These are phyloP conservation scores for Penicillium simplicissimum DNA, from an alignment of 495 filamentous ascomycete genomes.

Conservation along the genomic window DNA sequence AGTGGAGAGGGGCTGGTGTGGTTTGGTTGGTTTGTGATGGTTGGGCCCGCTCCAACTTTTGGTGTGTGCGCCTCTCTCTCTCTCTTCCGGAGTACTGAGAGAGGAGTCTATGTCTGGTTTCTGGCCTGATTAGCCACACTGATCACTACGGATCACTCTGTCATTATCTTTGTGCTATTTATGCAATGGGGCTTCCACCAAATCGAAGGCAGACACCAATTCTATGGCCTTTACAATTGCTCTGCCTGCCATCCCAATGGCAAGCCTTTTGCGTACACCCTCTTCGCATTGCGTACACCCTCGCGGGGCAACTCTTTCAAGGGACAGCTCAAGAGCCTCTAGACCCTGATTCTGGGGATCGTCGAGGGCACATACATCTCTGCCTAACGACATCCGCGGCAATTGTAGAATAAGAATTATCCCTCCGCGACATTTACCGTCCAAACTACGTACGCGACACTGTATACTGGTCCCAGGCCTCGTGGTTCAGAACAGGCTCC, in stretches of 20 bases:
- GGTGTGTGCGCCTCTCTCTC: conserved; percentile 28
- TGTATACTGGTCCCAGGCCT: neutral
- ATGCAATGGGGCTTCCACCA: neutral
- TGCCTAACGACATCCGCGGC: neutral
- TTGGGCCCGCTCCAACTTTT: conserved; percentile 31
- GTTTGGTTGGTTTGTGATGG: conserved; percentile 31
- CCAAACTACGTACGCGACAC: neutral
- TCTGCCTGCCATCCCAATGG: neutral
- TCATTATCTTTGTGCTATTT: neutral
- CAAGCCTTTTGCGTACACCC: neutral
- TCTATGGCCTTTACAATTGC: neutral
- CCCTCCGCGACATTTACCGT: too few species aligned
- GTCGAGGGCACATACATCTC: neutral
- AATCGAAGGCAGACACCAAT: neutral
- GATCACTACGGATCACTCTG: neutral
- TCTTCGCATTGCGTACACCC: neutral
- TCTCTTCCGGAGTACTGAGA: too few species aligned
- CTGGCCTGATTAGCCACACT: neutral
- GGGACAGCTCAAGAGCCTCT: neutral
- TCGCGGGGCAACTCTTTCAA: neutral
- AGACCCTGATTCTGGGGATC: neutral
- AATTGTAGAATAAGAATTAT: neutral
- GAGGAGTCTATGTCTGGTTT: too few species aligned
- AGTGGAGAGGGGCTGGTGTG: conserved; percentile 29
- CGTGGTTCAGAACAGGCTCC: conserved; percentile 9